phyloP scores from a whole-genome alignment of 495 filamentous ascomycete species.

The Astrocystis sublimbata region DNA sequence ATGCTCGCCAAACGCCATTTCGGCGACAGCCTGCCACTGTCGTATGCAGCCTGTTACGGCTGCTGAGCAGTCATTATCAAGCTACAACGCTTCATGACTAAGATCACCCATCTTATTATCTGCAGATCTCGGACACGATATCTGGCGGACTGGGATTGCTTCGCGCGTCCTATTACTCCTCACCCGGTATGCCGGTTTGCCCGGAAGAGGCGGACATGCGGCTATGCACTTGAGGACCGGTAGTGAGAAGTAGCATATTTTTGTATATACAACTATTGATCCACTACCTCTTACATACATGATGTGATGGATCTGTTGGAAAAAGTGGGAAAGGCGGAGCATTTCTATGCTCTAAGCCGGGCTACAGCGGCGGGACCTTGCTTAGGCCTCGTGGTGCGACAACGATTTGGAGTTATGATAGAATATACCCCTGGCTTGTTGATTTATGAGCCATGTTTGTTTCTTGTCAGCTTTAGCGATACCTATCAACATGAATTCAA shows the following conservation, averaged over 20 bases:
- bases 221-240: not conserved
- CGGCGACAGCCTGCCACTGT: not conserved
- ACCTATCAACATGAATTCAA: not conserved
- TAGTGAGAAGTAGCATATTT: too few species aligned
- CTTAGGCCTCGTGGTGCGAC: slow-evolving; percentile 8
- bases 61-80: not conserved
- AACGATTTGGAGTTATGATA: slow-evolving; percentile 4
- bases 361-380: slow-evolving; percentile 5
- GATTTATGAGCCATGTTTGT: not conserved
- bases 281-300: not conserved
- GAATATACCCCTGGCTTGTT: slow-evolving; percentile 6
- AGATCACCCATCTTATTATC: not conserved
- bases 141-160: not conserved
- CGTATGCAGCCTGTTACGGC: not conserved
- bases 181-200: not conserved
- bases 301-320: slow-evolving; percentile 3
- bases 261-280: too few species aligned
- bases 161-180: not conserved
- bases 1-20: not conserved
- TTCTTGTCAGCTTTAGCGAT: not conserved
- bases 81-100: too few species aligned
- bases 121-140: not conserved
- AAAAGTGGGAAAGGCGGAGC: too few species aligned
- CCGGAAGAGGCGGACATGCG: not conserved
- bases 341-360: not conserved